Conservation (phyloP, 306 rosid genomes). For the Quercus engelmannii region DNA sequence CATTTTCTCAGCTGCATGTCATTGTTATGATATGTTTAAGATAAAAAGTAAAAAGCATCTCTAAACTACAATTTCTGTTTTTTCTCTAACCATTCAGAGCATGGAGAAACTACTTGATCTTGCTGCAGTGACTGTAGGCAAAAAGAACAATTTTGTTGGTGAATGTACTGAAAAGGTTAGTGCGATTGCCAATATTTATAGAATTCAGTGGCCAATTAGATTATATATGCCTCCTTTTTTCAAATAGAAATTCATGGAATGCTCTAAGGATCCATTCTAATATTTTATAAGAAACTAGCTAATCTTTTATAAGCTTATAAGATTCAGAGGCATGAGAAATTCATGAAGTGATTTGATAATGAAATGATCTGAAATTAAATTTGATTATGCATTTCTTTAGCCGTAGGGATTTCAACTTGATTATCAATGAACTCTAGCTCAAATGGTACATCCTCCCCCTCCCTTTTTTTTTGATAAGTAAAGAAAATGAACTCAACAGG, state of each 20-base stretch:
- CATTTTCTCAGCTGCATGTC: slow-evolving; percentile 11
- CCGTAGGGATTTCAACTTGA: background rate
- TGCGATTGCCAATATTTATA: slow-evolving; percentile 21
- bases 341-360: background rate
- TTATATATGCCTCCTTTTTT: slow-evolving; percentile 6
- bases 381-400: background rate
- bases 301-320: background rate
- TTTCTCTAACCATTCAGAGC: slow-evolving; percentile 51
- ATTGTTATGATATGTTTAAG: slow-evolving; percentile 12
- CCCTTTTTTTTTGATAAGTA: no score
- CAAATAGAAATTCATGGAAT: background rate
- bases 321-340: background rate
- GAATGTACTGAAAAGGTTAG: slow-evolving; percentile 55
- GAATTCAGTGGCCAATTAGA: slow-evolving; percentile 9
- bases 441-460: no score
- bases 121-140: slow-evolving; percentile 28
- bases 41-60: background rate
- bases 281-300: background rate
- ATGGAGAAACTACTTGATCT: slow-evolving; percentile 49
- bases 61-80: background rate
- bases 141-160: slow-evolving; percentile 27
- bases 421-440: no score
- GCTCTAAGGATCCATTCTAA: background rate
- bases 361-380: background rate
- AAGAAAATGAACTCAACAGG: no score